Conservation (phyloP, 176 grass and related monocot genomes). For the Aegilops umbellulata region DNA sequence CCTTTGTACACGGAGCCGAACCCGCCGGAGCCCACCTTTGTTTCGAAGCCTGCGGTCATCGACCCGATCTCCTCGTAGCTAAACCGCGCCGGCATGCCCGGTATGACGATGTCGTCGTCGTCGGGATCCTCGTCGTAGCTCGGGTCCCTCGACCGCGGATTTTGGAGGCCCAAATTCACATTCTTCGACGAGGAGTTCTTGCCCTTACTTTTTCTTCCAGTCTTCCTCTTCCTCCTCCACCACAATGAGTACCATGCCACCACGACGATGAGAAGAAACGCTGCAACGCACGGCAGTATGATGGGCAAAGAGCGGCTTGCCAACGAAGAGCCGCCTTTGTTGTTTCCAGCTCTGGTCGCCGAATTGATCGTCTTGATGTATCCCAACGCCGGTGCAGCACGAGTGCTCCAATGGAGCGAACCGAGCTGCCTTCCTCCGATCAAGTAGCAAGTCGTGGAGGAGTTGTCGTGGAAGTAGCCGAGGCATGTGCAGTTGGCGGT, state of each 20-base stretch:
- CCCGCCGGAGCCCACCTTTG: constrained; percentile 74
- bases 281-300: constrained; percentile 51
- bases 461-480: constrained; percentile 61
- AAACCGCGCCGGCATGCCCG: constrained; percentile 70
- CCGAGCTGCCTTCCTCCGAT: constrained; percentile 56
- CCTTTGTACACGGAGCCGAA: constrained; percentile 91
- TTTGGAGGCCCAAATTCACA: constrained; percentile 33
- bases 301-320: constrained; percentile 35
- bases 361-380: constrained; percentile 54
- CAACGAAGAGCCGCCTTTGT: neutral
- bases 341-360: neutral
- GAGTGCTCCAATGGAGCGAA: constrained; percentile 44
- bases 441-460: constrained; percentile 56
- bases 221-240: constrained; percentile 26
- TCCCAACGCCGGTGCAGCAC: constrained; percentile 14
- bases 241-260: constrained; percentile 22
- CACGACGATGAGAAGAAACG: constrained; percentile 37
- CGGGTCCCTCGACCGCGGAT: constrained; percentile 16
- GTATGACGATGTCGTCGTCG: constrained; percentile 45
- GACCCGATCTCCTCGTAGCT: constrained; percentile 51
- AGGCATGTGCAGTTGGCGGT: constrained; percentile 63
- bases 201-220: constrained; percentile 8
- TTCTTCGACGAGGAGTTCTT: constrained; percentile 31
- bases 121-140: constrained; percentile 7
- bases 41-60: constrained; percentile 59